Conservation (phyloP, 2,329 filamentous ascomycete species). For the Ceratocystis papillata region DNA sequence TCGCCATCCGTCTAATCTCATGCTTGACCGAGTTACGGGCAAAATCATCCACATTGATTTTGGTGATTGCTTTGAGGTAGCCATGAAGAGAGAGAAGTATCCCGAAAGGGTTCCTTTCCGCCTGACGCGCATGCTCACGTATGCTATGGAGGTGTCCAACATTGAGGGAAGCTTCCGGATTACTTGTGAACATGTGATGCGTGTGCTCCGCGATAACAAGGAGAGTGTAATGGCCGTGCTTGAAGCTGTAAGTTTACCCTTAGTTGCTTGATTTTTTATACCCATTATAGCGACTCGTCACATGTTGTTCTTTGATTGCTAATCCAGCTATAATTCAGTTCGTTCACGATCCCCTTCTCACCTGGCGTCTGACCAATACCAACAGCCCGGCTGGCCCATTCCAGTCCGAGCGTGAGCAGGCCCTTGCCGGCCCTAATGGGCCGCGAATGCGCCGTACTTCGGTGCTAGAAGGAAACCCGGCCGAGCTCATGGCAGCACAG, state of each 20-base stretch:
- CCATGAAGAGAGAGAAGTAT: conserved; percentile 99
- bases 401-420: conserved; percentile 47
- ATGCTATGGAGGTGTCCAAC: conserved; percentile 99
- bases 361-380: conserved; percentile 72
- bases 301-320: conserved; percentile 12
- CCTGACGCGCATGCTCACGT: conserved; percentile 95
- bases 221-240: conserved; percentile 97
- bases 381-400: conserved; percentile 56
- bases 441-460: conserved; percentile 54
- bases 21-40: conserved; percentile 90
- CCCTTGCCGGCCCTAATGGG: conserved; percentile 39
- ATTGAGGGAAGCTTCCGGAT: conserved; percentile 98
- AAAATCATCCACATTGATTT: conserved; percentile 99
- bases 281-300: neutral
- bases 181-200: conserved; percentile 97
- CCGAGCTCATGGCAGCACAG: conserved; percentile 45
- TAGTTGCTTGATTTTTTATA: neutral
- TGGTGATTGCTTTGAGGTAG: conserved; percentile 97
- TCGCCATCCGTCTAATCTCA: conserved; percentile 92
- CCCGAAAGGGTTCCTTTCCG: conserved; percentile 96
- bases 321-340: conserved; percentile 78
- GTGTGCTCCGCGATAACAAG: conserved; percentile 90
- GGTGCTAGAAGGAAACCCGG: conserved; percentile 53
- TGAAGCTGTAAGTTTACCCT: conserved; percentile 65
- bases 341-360: conserved; percentile 97